Evolutionary conservation across 2,329 filamentous ascomycete species (phyloP).

Genomic region (Penicillium fuscoglaucum): DNA sequence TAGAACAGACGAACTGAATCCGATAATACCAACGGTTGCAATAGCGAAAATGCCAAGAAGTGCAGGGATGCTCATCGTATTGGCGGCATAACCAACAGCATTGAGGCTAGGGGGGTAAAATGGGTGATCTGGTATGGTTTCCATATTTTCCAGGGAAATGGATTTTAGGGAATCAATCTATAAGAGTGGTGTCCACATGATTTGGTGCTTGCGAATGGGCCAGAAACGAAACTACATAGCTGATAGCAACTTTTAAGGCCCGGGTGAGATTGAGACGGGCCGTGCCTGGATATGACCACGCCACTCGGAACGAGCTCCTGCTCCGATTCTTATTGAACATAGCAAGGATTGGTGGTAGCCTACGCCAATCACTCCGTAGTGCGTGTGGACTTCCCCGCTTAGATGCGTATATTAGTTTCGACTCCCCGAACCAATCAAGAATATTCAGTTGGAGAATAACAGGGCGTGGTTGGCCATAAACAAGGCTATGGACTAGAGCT

Average conservation of each 20-base stretch:
- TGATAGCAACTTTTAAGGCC: not conserved
- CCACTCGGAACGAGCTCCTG: not conserved
- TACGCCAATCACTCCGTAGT: not conserved
- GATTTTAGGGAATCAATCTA: not conserved
- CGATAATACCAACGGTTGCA: not conserved
- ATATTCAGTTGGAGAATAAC: not conserved
- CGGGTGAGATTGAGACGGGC: not conserved
- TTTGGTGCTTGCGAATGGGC: not conserved
- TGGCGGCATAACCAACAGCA: not conserved
- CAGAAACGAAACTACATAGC: not conserved
- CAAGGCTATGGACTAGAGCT: not conserved
- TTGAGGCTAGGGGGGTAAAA: not conserved
- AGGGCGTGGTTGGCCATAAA: not conserved
- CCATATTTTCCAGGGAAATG: not conserved
- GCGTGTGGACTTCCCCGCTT: not conserved
- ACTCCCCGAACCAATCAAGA: not conserved
- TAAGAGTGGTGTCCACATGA: not conserved
- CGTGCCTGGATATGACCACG: not conserved
- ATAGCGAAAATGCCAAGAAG: not conserved
- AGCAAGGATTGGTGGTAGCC: not conserved
- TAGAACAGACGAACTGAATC: not conserved
- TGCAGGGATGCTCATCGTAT: not conserved
- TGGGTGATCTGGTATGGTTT: not conserved
- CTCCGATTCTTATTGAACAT: not conserved
- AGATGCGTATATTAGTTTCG: not conserved